Evolutionary conservation across 805 yeast species (phyloP).

Genomic region (Blastobotrys attinorum): DNA sequence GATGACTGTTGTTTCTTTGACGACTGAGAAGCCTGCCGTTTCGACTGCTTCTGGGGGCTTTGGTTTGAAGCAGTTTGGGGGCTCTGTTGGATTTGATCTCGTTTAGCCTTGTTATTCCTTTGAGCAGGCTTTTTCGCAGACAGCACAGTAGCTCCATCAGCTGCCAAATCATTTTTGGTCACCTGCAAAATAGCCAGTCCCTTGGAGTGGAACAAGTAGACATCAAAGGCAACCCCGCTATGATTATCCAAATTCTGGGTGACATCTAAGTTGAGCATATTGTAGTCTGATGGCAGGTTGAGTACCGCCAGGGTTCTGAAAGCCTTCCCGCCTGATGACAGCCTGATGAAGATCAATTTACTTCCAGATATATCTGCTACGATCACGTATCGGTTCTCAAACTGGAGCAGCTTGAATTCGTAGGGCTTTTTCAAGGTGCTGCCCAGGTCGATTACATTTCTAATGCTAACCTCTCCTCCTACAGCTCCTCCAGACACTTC

Average conservation of each 20-base stretch:
- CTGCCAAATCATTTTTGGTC: constrained; percentile 6
- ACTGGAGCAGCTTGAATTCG: not conserved
- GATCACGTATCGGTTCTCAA: not conserved
- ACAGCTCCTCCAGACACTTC: not conserved
- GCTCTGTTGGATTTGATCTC: not conserved
- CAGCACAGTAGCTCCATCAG: not conserved
- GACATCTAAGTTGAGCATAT: constrained; percentile 8
- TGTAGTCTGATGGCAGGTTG: constrained; percentile 3
- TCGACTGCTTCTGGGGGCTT: too few species aligned
- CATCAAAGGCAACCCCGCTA: constrained; percentile 10
- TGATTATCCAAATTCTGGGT: constrained; percentile 11
- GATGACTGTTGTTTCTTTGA: not conserved
- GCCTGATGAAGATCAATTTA: not conserved
- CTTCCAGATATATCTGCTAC: not conserved
- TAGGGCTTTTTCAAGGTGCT: not conserved
- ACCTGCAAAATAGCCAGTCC: constrained; percentile 17
- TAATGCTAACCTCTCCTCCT: too few species aligned
- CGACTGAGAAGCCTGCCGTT: too few species aligned
- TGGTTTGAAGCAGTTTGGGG: too few species aligned
- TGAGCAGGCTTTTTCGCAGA: not conserved
- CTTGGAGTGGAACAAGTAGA: constrained; percentile 14
- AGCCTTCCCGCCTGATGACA: not conserved
- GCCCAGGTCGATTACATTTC: not conserved
- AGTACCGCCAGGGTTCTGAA: not conserved
- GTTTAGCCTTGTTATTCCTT: not conserved